A percentile compares a stretch with the other conserved stretches of the same genome.
These are phyloP conservation scores for Suillus subaureus DNA, from an alignment of 768 basidiomycete species.

Conservation along the genomic window DNA sequence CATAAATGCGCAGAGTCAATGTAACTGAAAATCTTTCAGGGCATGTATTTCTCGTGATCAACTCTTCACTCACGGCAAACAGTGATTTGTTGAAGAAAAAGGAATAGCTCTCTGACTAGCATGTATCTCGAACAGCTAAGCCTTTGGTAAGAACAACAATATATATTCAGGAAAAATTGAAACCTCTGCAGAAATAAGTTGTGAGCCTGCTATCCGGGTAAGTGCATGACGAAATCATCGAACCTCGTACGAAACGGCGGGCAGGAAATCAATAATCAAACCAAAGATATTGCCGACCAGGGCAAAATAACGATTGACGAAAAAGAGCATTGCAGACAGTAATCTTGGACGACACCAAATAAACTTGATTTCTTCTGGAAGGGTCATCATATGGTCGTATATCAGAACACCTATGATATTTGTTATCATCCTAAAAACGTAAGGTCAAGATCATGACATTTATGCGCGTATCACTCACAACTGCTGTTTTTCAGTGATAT, in stretches of 20 bases:
- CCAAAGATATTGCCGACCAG: constrained; percentile 42
- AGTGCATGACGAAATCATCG: not conserved
- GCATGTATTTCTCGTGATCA: not conserved
- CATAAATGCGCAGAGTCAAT: constrained; percentile 50
- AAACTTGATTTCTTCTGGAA: constrained; percentile 40
- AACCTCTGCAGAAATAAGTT: constrained; percentile 9
- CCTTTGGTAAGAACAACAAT: not conserved
- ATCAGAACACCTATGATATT: constrained; percentile 25
- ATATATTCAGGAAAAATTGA: not conserved
- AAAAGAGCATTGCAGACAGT: constrained; percentile 45
- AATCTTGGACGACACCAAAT: constrained; percentile 47
- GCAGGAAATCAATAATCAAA: constrained; percentile 31
- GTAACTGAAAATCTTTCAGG: constrained; percentile 32
- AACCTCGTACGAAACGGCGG: not conserved
- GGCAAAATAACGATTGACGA: constrained; percentile 51
- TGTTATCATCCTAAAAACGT: not conserved
- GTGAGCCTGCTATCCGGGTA: not conserved
- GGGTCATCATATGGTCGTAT: constrained; percentile 34
- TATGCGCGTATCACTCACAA: not conserved
- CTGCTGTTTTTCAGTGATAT: constrained; percentile 3
- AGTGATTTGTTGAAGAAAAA: constrained; percentile 47
- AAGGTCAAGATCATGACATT: not conserved
- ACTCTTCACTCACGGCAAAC: constrained; percentile 43
- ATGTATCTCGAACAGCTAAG: constrained; percentile 43
- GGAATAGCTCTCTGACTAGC: constrained; percentile 42